phyloP scores from a whole-genome alignment of 805 yeast genomes.

The Spathaspora passalidarum region DNA sequence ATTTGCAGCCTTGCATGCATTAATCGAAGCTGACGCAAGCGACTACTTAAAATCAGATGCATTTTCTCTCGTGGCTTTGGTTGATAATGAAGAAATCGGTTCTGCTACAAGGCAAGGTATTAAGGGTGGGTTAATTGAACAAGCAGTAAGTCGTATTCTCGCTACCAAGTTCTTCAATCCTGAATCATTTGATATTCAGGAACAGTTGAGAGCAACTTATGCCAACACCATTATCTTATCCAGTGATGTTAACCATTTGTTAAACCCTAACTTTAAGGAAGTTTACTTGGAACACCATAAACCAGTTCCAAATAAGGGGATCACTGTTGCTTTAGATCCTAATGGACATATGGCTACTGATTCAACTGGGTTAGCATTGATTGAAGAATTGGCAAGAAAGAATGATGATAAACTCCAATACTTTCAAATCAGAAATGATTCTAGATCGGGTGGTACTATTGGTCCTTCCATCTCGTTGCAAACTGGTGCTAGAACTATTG shows the following conservation, averaged over 20 bases:
- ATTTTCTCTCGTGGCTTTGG: slow-evolving; percentile 61
- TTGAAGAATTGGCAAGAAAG: slow-evolving; percentile 63
- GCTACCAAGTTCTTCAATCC: slow-evolving; percentile 24
- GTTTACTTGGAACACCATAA: slow-evolving; percentile 75
- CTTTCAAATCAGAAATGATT: slow-evolving; percentile 83
- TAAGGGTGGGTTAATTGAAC: slow-evolving; percentile 69
- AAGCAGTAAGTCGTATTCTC: slow-evolving; percentile 56
- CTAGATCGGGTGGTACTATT: slow-evolving; percentile 85
- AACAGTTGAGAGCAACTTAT: slow-evolving; percentile 39
- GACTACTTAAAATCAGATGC: slow-evolving; percentile 24
- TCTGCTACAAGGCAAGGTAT: slow-evolving; percentile 81
- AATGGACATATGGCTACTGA: slow-evolving; percentile 86
- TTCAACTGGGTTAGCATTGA: slow-evolving; percentile 64
- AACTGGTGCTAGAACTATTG: slow-evolving; percentile 75
- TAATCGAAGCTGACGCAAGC: slow-evolving; percentile 40
- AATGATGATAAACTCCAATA: slow-evolving; percentile 69
- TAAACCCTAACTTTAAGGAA: slow-evolving; percentile 71
- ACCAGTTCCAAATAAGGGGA: slow-evolving; percentile 77
- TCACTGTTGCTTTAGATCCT: slow-evolving; percentile 69
- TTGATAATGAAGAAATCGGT: slow-evolving; percentile 84
- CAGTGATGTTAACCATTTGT: slow-evolving; percentile 81
- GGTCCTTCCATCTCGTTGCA: slow-evolving; percentile 67
- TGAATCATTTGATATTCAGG: slow-evolving; percentile 18
- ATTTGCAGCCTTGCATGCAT: slow-evolving; percentile 62
- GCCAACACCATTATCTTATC: slow-evolving; percentile 80